Base-by-base conservation (phyloP, 2,329 filamentous ascomycete species). In the Amylocarpus encephaloides region DNA sequence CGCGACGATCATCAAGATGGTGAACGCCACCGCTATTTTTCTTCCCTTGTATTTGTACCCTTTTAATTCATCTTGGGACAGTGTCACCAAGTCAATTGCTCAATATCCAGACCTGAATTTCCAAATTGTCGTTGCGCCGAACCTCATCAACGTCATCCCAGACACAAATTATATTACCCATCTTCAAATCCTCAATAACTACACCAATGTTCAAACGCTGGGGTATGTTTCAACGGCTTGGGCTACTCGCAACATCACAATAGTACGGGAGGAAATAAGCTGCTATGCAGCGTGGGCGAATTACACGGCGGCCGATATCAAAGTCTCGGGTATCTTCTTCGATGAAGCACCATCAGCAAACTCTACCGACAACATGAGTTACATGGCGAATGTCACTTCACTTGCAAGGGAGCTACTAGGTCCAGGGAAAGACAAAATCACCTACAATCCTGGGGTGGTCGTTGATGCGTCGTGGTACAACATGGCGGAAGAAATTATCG, bases 181-280 rank as follows among this genome's bases (percentile, higher is more conserved):
- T n/a, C 49, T 61, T 11, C 33, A 50, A 32, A 47, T 39, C 1
- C 32, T 61, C 26, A 61, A 60, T 41, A 61, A 48, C 29, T 51
- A 50, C 34, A 43, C 58, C 4, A 68, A 63, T 12, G 66, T 70
- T 11, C 57, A 63, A 0, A 63, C 67, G 4, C 53, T 73, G 13
- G 70, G 71, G 12, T 73, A 73, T 52, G 66, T 73, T 22, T 62
- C 63, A 6, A 71, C 68, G 1, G 49, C 51, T 5, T 70, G 70
- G 49, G 68, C 61, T 2, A 54, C 53, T 1, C 55, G 66, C 15
- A 55, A 63, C 42, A 51, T 66, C n/a, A 45, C 59, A 2, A 59
- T 59, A 2, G 66, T 73, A 13, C 52, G 65, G 19, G 51, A 58
- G 2, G 67, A 73, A 13, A 61, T 73, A 30, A 60, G 56, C 18